Percentiles rank a stretch among this genome's conserved stretches.
Evolutionary conservation across 2,329 filamentous ascomycete genomes (phyloP).

Genomic region (Monosporascus sp.): DNA sequence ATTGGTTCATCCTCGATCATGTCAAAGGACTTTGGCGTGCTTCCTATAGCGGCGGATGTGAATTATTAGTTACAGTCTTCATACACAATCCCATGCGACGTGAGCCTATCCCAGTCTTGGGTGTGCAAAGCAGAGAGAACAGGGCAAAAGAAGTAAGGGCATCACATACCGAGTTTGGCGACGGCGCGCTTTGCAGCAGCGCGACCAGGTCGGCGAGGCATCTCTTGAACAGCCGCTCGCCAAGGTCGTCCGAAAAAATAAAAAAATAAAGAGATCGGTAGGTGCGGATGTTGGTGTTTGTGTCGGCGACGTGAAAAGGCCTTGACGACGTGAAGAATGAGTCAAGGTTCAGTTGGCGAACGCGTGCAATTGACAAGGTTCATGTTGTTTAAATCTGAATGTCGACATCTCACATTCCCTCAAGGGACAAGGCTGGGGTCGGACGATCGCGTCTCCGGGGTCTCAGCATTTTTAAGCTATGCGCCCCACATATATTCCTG

Average conservation of each 20-base stretch:
- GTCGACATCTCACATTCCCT: no score
- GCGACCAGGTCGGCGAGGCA: conserved; percentile 35
- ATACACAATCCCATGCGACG: no score
- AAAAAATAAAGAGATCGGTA: no score
- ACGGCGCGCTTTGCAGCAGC: conserved; percentile 39
- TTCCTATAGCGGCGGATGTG: conserved; percentile 30
- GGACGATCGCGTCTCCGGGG: no score
- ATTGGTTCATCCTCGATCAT: conserved; percentile 46
- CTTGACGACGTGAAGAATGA: not conserved
- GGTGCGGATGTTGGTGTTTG: no score
- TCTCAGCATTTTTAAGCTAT: no score
- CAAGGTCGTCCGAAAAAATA: no score
- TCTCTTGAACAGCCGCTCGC: conserved; percentile 2
- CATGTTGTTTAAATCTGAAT: no score
- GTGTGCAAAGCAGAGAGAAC: not conserved
- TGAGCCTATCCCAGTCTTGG: not conserved
- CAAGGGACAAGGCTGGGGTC: no score
- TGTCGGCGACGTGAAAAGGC: not conserved
- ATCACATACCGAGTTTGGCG: conserved; percentile 34
- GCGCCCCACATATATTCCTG: no score
- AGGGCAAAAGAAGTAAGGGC: not conserved
- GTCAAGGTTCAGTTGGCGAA: not conserved
- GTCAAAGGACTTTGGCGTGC: conserved; percentile 43
- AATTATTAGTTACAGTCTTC: conserved; percentile 1
- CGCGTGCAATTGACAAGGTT: not conserved